Conservation (phyloP, 2,329 filamentous ascomycete species). For the Hymenoscyphus salicellus region DNA sequence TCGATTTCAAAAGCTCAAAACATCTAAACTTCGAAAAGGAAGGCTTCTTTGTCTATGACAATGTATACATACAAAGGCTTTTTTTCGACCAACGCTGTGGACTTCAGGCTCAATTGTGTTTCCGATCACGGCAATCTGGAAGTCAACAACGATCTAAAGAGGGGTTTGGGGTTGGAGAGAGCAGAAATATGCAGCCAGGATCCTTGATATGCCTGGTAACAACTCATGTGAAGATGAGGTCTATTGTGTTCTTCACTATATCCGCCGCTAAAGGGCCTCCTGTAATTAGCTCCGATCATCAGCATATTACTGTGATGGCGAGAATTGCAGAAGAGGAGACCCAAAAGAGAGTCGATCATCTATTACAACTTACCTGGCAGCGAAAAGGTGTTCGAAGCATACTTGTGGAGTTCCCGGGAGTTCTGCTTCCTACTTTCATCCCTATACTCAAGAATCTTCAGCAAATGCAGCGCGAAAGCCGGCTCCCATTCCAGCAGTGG, state of each 20-base stretch:
- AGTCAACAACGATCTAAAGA: too few relatives aligned
- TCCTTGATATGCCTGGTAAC: too few relatives aligned
- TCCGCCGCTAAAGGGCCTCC: constrained; percentile 18
- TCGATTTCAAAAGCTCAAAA: too few relatives aligned
- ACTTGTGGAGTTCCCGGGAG: constrained; percentile 35
- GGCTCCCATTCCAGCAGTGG: constrained; percentile 38
- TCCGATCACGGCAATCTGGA: too few relatives aligned
- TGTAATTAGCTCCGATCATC: too few relatives aligned
- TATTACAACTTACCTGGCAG: constrained; percentile 27
- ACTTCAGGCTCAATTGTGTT: constrained; percentile 43
- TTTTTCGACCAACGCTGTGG: constrained; percentile 35
- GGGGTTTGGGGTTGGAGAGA: too few relatives aligned
- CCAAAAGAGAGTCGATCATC: constrained; percentile 20
- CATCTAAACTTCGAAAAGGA: constrained; percentile 20
- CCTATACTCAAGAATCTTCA: constrained; percentile 56
- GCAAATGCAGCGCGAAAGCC: constrained; percentile 42
- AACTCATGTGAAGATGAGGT: too few relatives aligned
- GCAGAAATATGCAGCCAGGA: too few relatives aligned
- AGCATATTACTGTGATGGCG: constrained; percentile 22
- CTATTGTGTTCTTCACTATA: constrained; percentile 14
- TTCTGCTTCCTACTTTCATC: constrained; percentile 33
- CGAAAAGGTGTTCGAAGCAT: constrained; percentile 14
- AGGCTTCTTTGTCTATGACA: constrained; percentile 32
- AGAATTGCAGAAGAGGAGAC: constrained; percentile 16
- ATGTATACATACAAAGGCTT: constrained; percentile 23